Evolutionary conservation across 2,329 filamentous ascomycete species (phyloP).

Genomic region (Penicillium sclerotiorum): DNA sequence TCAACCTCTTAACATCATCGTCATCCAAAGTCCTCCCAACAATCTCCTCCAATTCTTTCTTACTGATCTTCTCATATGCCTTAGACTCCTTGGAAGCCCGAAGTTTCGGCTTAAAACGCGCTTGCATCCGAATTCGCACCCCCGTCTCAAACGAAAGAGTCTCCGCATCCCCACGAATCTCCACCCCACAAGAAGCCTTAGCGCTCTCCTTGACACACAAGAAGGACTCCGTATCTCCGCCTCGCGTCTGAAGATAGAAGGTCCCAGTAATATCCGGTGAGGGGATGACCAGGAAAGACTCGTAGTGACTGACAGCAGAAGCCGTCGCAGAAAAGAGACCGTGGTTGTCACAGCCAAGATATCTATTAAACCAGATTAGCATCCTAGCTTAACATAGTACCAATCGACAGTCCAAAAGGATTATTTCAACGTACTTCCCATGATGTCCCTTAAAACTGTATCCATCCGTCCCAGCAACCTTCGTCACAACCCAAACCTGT

Average conservation of each 20-base stretch:
- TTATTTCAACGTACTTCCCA: conserved; percentile 70
- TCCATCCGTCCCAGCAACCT: conserved; percentile 76
- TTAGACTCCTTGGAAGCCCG: conserved; percentile 81
- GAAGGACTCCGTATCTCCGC: conserved; percentile 65
- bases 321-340: conserved; percentile 75
- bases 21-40: conserved; percentile 77
- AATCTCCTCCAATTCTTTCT: conserved; percentile 79
- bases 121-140: conserved; percentile 87
- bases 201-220: conserved; percentile 62
- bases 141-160: conserved; percentile 69
- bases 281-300: conserved; percentile 73
- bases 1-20: conserved; percentile 81
- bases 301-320: conserved; percentile 80
- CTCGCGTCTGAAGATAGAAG: conserved; percentile 71
- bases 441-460: conserved; percentile 89
- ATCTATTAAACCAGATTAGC: conserved; percentile 56
- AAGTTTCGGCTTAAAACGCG: conserved; percentile 83
- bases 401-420: too few species aligned
- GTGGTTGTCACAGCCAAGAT: conserved; percentile 81
- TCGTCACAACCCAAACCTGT: conserved; percentile 91
- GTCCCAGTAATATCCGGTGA: conserved; percentile 66
- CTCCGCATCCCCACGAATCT: conserved; percentile 76
- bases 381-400: too few species aligned
- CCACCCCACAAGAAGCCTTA: conserved; percentile 54
- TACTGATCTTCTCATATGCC: conserved; percentile 80